These are phyloP conservation scores for Leccinum broughii DNA, from an alignment of 768 basidiomycete genomes.

Conservation along the genomic window DNA sequence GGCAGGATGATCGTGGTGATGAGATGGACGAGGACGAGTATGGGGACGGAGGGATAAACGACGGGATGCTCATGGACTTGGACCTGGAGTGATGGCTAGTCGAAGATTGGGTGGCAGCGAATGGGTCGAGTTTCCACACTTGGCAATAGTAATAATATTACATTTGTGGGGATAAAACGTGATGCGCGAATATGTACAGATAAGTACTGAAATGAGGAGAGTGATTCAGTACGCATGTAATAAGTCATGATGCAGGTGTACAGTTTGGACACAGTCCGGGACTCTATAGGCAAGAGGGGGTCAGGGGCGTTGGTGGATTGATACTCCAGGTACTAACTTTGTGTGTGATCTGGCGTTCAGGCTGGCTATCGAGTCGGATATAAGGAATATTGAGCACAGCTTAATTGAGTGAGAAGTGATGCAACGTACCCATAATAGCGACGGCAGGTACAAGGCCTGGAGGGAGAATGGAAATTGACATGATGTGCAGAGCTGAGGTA, in stretches of 20 bases:
- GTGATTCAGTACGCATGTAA: neutral
- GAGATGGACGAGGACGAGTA: slow-evolving; percentile 57
- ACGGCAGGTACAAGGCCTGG: slow-evolving; percentile 46
- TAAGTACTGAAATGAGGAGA: neutral
- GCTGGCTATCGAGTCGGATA: slow-evolving; percentile 40
- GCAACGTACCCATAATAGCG: slow-evolving; percentile 53
- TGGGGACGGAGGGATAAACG: slow-evolving; percentile 64
- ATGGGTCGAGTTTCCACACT: neutral
- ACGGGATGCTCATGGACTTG: slow-evolving; percentile 59
- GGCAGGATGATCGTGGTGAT: slow-evolving; percentile 23
- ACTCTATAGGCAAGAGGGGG: slow-evolving; percentile 29
- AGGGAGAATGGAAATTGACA: slow-evolving; percentile 38
- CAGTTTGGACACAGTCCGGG: slow-evolving; percentile 43
- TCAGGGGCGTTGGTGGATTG: slow-evolving; percentile 17
- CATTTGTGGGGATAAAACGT: slow-evolving; percentile 10
- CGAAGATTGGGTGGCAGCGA: neutral
- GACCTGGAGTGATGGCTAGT: slow-evolving; percentile 35
- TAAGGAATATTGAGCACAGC: slow-evolving; percentile 1
- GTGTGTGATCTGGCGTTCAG: slow-evolving; percentile 47
- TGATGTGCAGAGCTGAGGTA: slow-evolving; percentile 52
- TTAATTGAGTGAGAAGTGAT: neutral
- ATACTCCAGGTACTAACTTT: slow-evolving; percentile 39
- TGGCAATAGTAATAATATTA: slow-evolving; percentile 15
- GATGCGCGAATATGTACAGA: slow-evolving; percentile 17
- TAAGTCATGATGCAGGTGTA: slow-evolving; percentile 18